Percentiles rank a stretch among this genome's conserved stretches.
phyloP scores from a whole-genome alignment of 2,329 filamentous ascomycete species.

The Thielaviopsis euricoi region DNA sequence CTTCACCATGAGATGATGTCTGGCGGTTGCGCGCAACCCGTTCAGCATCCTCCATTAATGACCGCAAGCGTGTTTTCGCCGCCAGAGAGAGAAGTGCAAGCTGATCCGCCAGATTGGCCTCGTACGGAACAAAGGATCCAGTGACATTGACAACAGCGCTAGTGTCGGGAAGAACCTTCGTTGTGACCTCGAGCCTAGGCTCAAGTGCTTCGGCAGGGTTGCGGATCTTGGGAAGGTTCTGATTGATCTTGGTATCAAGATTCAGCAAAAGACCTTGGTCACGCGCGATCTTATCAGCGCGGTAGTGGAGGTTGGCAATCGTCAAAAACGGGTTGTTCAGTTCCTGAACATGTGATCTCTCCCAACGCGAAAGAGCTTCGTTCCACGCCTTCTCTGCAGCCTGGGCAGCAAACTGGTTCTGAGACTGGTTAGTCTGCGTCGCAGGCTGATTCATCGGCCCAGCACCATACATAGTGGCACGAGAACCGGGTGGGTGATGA shows the following conservation, averaged over 20 bases:
- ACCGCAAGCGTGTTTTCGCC: constrained; percentile 61
- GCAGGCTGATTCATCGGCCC: constrained; percentile 49
- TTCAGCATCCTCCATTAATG: constrained; percentile 62
- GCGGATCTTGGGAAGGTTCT: constrained; percentile 24
- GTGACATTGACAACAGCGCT: constrained; percentile 37
- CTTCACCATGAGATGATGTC: constrained; percentile 59
- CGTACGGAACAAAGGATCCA: constrained; percentile 56
- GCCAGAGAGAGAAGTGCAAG: constrained; percentile 69
- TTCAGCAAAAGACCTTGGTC: constrained; percentile 42
- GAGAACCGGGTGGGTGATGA: constrained; percentile 37
- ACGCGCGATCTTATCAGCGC: constrained; percentile 38
- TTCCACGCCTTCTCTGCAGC: constrained; percentile 49
- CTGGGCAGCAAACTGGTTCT: constrained; percentile 47
- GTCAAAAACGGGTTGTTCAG: constrained; percentile 58
- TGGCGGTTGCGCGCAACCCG: constrained; percentile 55
- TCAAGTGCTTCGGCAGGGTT: constrained; percentile 7
- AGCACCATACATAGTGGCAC: constrained; percentile 45
- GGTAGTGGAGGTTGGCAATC: constrained; percentile 43
- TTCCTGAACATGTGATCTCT: constrained; percentile 47
- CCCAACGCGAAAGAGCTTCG: constrained; percentile 45
- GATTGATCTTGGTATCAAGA: constrained; percentile 34
- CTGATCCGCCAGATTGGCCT: constrained; percentile 64
- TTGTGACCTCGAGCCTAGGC: constrained; percentile 4
- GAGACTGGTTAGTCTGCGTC: constrained; percentile 24
- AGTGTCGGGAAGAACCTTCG: constrained; percentile 8